Conservation (phyloP, 805 yeast species). For the Kodamaea restingae region DNA sequence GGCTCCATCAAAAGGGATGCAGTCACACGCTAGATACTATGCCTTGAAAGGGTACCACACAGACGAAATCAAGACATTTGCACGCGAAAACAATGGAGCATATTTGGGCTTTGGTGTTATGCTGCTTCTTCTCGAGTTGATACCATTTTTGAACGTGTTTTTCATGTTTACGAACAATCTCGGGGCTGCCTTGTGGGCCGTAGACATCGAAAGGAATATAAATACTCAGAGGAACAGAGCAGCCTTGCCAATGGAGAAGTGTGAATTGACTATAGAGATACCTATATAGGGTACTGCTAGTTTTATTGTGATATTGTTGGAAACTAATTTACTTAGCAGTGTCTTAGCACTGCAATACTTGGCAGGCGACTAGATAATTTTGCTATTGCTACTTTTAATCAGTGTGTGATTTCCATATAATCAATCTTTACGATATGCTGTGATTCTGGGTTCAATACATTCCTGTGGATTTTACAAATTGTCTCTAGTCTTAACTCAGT, state of each 20-base stretch:
- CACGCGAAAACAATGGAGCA: conserved; percentile 34
- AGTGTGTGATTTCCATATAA: too few species aligned
- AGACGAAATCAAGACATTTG: conserved; percentile 37
- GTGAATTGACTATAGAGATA: neutral
- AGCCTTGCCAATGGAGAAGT: neutral
- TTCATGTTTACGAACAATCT: conserved; percentile 56
- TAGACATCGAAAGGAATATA: conserved; percentile 15
- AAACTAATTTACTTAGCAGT: too few species aligned
- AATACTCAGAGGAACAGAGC: conserved; percentile 2
- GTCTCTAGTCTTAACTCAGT: too few species aligned
- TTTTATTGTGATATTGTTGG: too few species aligned
- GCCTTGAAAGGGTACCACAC: conserved; percentile 48
- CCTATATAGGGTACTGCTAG: too few species aligned
- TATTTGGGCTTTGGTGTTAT: conserved; percentile 52
- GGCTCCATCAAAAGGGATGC: conserved; percentile 52
- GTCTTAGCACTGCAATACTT: too few species aligned
- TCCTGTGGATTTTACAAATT: too few species aligned
- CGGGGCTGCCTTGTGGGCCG: conserved; percentile 67
- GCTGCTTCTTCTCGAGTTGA: conserved; percentile 47
- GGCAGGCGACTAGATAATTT: too few species aligned
- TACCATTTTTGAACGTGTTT: conserved; percentile 51
- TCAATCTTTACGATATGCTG: too few species aligned
- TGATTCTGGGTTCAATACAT: too few species aligned
- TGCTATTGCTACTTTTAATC: too few species aligned
- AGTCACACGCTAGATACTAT: conserved; percentile 54